Percentiles rank a stretch among this genome's conserved stretches.
phyloP scores from a whole-genome alignment of 192 early-diverging fungal species.

The Podila verticillata region DNA sequence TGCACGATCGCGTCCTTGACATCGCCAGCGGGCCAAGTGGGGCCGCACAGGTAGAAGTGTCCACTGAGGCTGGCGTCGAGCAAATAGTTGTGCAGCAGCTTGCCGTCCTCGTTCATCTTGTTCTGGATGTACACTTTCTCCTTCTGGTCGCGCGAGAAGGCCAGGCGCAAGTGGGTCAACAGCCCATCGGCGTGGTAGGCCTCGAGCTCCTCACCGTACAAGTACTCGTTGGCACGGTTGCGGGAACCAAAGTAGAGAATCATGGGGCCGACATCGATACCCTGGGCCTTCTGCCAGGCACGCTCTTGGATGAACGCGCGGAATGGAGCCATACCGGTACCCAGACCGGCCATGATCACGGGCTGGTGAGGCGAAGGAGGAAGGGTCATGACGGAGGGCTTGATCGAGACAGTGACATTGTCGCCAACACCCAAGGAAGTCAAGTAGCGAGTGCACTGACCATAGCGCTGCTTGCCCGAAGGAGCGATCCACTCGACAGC shows the following conservation, averaged over 20 bases:
- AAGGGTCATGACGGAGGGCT: constrained; percentile 97
- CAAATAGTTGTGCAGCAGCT: constrained; percentile 78
- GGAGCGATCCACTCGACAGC: constrained; percentile 88
- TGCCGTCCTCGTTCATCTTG: constrained; percentile 88
- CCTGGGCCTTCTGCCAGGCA: constrained; percentile 78
- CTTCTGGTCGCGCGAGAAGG: constrained; percentile 95
- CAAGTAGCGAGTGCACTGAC: constrained; percentile 94
- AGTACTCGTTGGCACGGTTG: constrained; percentile 91
- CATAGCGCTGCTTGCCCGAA: constrained; percentile 73
- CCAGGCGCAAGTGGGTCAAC: constrained; percentile 88
- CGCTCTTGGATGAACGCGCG: constrained; percentile 97
- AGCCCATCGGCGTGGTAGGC: constrained; percentile 92
- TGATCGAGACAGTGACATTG: constrained; percentile 86
- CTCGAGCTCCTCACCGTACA: constrained; percentile 97
- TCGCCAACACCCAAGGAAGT: constrained; percentile 72
- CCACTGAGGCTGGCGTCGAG: constrained; percentile 71
- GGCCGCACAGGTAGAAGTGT: constrained; percentile 97
- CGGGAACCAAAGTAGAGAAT: constrained; percentile 96
- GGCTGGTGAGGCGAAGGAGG: constrained; percentile 83
- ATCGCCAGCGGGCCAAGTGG: constrained; percentile 96
- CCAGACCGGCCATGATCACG: constrained; percentile 96
- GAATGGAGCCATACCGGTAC: constrained; percentile 99
- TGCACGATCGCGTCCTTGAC: constrained; percentile 90
- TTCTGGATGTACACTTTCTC: constrained; percentile 98
- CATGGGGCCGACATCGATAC: constrained; percentile 91